These are phyloP conservation scores for Dissophora globulifera DNA, from an alignment of 192 early-diverging fungal genomes.

Conservation along the genomic window DNA sequence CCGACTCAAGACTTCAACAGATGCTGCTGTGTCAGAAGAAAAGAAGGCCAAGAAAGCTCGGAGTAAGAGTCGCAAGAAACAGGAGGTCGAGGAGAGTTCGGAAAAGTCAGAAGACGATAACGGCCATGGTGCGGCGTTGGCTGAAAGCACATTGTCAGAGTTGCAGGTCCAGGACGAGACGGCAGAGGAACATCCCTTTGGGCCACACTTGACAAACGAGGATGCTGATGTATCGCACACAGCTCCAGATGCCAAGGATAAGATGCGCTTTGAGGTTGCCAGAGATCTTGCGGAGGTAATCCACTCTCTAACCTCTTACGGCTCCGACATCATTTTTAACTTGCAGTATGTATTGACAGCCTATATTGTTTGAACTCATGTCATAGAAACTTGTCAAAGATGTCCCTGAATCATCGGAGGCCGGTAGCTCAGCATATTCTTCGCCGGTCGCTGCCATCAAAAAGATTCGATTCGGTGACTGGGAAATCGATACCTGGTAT, in stretches of 20 bases:
- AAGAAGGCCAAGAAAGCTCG: slow-evolving; percentile 22
- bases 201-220: slow-evolving; percentile 58
- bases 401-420: slow-evolving; percentile 10
- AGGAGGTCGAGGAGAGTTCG: neutral
- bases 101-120: slow-evolving; percentile 9
- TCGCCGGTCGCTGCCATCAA: slow-evolving; percentile 65
- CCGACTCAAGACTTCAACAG: neutral
- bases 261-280: slow-evolving; percentile 62
- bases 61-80: slow-evolving; percentile 22
- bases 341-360: neutral
- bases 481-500: slow-evolving; percentile 94
- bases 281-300: slow-evolving; percentile 54
- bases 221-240: slow-evolving; percentile 66
- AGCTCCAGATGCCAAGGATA: slow-evolving; percentile 64
- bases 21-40: slow-evolving; percentile 6
- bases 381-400: slow-evolving; percentile 19
- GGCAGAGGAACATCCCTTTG: slow-evolving; percentile 55
- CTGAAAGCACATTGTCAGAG: neutral
- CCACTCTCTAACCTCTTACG: neutral
- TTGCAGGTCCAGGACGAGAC: slow-evolving; percentile 23
- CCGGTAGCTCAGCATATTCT: slow-evolving; percentile 13
- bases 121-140: neutral
- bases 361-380: too few species aligned
- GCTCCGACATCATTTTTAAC: neutral
- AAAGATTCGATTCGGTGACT: slow-evolving; percentile 83